These are phyloP conservation scores for Gracilariopsis chorda DNA, from an alignment of 23 red algal genomes.

Conservation along the genomic window DNA sequence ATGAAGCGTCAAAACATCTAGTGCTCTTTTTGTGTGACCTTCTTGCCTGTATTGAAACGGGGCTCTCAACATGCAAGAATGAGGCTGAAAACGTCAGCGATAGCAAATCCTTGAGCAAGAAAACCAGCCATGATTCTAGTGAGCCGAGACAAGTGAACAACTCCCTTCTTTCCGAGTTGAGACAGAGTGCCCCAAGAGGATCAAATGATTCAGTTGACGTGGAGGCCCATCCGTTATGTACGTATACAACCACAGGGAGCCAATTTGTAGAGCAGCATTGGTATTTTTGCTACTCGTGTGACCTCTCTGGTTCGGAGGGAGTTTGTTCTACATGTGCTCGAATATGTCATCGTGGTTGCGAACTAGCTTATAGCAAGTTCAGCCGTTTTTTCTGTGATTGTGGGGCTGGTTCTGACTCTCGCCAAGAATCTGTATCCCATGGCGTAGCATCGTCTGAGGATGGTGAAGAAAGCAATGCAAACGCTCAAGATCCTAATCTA, in stretches of 20 bases:
- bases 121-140: too few species aligned
- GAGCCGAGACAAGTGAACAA: too few species aligned
- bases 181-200: not conserved
- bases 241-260: slow-evolving; percentile 68
- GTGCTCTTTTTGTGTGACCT: not conserved
- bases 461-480: slow-evolving; percentile 1
- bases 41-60: not conserved
- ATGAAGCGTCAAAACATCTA: not conserved
- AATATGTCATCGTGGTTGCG: slow-evolving; percentile 73
- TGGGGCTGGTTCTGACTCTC: slow-evolving; percentile 58
- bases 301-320: slow-evolving; percentile 68
- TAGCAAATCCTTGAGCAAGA: too few species aligned
- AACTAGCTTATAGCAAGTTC: slow-evolving; percentile 75
- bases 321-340: slow-evolving; percentile 84
- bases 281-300: slow-evolving; percentile 90
- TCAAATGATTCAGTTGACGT: not conserved
- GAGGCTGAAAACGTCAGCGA: not conserved
- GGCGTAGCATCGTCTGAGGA: slow-evolving; percentile 32
- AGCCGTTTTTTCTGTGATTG: slow-evolving; percentile 94
- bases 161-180: too few species aligned
- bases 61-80: not conserved
- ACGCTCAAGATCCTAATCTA: not conserved
- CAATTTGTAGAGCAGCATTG: slow-evolving; percentile 89
- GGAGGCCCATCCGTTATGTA: slow-evolving; percentile 35
- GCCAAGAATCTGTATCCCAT: slow-evolving; percentile 21